Evolutionary conservation across 352 stramenopile species (phyloP), one percentile per base, ranked within the genome.

Genomic region (Pythium graminicola): DNA sequence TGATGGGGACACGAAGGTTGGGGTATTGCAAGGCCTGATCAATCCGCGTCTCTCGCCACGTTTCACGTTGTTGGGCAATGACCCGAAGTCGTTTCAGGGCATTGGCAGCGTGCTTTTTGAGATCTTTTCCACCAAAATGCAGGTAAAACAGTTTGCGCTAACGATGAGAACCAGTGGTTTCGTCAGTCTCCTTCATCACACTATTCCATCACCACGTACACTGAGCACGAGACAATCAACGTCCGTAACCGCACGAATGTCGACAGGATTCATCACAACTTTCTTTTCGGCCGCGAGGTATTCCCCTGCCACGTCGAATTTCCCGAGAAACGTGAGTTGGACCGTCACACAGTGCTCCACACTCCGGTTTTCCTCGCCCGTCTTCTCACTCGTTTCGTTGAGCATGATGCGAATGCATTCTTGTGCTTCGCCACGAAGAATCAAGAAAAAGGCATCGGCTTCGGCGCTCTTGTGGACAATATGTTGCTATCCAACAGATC

Each of bases 271-370:
- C 22, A 67, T 51, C 23, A 75, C 65, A 14, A 85, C 33, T 47
- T 90, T 89, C 51, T 86, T 85, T 33, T 87, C 71, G n/a, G 67
- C 65, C 29, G 73, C 72, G 11, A 93, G 66, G 57, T 86, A 86
- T 68, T 93, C 80, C 41, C 82, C 79, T 8, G 79, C 77, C 28
- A 93, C 65, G 50, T 93, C 80, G 26, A 87, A 90, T 40, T 89
- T 89, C 44, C 74, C 74, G 32, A 93, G 55, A 51, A 81, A 86
- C 22, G 80, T 90, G 24, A 93, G 60, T 52, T 89, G 77, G 16
- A 86, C 76, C 0, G 73, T 86, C 46, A 89, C 72, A 36, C 68
- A 85, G 52, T 77, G 75, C 62, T 85, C 69, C 11, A 84, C 68
- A 26, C 26, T 62, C 16, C 73, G 65, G 9, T 67, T 73, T n/a